phyloP scores from a whole-genome alignment of 1,284 basidiomycete genomes.

The Ceratobasidium sp. region DNA sequence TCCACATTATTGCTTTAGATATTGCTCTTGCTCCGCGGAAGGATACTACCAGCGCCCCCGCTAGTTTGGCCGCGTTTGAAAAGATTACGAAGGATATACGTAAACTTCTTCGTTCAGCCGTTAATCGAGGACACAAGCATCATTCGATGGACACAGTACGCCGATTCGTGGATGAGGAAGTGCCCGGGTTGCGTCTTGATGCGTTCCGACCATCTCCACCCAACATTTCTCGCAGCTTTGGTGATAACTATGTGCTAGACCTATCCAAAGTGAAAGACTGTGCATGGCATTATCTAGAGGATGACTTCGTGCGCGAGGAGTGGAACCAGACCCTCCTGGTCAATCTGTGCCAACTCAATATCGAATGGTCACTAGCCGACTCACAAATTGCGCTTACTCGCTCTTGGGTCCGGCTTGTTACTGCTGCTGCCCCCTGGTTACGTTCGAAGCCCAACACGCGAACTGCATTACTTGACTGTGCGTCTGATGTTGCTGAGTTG shows the following conservation, averaged over 20 bases:
- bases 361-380: slow-evolving; percentile 85
- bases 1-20: slow-evolving; percentile 61
- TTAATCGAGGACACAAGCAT: background rate
- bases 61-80: slow-evolving; percentile 66
- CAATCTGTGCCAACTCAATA: slow-evolving; percentile 68
- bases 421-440: slow-evolving; percentile 68
- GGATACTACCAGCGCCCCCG: slow-evolving; percentile 52
- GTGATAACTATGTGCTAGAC: slow-evolving; percentile 78
- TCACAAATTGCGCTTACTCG: slow-evolving; percentile 77
- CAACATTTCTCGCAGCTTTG: slow-evolving; percentile 75
- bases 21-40: slow-evolving; percentile 45
- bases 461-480: slow-evolving; percentile 60
- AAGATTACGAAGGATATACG: slow-evolving; percentile 65
- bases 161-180: slow-evolving; percentile 52
- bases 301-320: slow-evolving; percentile 46
- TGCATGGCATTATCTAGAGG: slow-evolving; percentile 44
- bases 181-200: slow-evolving; percentile 64
- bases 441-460: slow-evolving; percentile 64
- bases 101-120: slow-evolving; percentile 40
- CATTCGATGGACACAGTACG: slow-evolving; percentile 51
- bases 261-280: slow-evolving; percentile 44
- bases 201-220: slow-evolving; percentile 71
- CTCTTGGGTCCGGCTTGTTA: slow-evolving; percentile 79
- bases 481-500: slow-evolving; percentile 67
- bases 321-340: slow-evolving; percentile 58